A percentile compares a stretch with the other conserved stretches of the same genome.
These are phyloP conservation scores for Termitomyces sp. DNA, from an alignment of 768 basidiomycete genomes.

Conservation along the genomic window DNA sequence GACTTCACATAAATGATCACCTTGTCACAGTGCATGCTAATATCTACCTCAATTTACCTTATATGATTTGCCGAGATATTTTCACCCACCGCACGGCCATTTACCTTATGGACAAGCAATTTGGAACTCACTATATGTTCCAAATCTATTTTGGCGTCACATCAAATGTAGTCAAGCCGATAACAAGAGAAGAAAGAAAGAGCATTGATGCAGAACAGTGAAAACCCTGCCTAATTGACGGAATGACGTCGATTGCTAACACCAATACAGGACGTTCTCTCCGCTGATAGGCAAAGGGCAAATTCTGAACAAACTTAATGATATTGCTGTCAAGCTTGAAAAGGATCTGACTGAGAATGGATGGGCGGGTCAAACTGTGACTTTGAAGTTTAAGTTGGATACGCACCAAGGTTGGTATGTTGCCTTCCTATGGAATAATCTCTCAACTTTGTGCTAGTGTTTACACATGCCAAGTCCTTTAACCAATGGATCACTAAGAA, in stretches of 20 bases:
- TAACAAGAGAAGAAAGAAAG: slow-evolving; percentile 79
- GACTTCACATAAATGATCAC: slow-evolving; percentile 9
- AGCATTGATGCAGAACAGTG: slow-evolving; percentile 91
- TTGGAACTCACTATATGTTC: slow-evolving; percentile 74
- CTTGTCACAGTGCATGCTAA: not conserved
- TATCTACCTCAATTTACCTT: not conserved
- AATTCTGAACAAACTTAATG: slow-evolving; percentile 74
- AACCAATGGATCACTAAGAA: slow-evolving; percentile 74
- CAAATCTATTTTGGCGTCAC: slow-evolving; percentile 83
- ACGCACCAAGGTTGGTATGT: slow-evolving; percentile 68
- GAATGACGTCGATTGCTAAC: not conserved
- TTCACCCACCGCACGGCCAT: slow-evolving; percentile 69
- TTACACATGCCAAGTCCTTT: slow-evolving; percentile 81
- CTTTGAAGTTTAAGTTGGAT: slow-evolving; percentile 90
- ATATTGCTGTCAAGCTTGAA: slow-evolving; percentile 79
- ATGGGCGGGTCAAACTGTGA: slow-evolving; percentile 87
- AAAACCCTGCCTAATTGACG: not conserved
- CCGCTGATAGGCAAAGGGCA: slow-evolving; percentile 59
- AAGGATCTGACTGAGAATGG: slow-evolving; percentile 74
- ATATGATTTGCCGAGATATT: slow-evolving; percentile 92
- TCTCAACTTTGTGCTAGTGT: slow-evolving; percentile 37
- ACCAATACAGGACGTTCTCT: slow-evolving; percentile 63
- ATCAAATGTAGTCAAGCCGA: slow-evolving; percentile 76
- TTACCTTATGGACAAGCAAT: slow-evolving; percentile 83
- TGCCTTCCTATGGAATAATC: not conserved